Conservation (phyloP, 805 yeast genomes). For the Maudiozyma turicensis region DNA sequence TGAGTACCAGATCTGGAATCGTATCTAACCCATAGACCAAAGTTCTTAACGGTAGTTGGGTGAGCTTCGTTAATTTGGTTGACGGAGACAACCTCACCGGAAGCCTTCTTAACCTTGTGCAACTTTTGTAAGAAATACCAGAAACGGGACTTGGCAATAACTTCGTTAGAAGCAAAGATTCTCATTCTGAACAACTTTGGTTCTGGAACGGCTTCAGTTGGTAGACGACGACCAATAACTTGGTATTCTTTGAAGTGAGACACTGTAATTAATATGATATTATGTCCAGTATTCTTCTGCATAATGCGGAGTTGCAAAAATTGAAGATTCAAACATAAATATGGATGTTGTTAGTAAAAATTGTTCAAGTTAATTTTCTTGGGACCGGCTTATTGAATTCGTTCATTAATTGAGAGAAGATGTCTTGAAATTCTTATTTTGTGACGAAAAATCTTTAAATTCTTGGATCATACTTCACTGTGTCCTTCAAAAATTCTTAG, state of each 20-base stretch:
- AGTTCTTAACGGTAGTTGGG: conserved; percentile 99
- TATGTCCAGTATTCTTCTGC: neutral
- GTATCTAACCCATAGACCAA: conserved; percentile 99
- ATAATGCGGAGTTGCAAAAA: neutral
- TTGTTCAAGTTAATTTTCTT: neutral
- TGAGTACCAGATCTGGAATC: conserved; percentile 99
- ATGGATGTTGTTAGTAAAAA: neutral
- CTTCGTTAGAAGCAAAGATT: conserved; percentile 97
- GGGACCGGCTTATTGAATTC: neutral
- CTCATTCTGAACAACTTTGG: conserved; percentile 99
- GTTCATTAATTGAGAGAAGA: neutral
- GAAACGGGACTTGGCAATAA: conserved; percentile 99
- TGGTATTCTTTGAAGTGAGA: conserved; percentile 98
- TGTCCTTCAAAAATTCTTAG: too few relatives aligned
- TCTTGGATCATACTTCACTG: too few relatives aligned
- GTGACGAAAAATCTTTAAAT: neutral
- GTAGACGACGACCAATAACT: conserved; percentile 99
- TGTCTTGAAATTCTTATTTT: neutral
- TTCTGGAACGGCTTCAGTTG: conserved; percentile 97
- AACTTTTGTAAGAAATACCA: conserved; percentile 99
- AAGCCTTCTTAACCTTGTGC: conserved; percentile 99
- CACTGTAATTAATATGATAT: conserved; percentile 34
- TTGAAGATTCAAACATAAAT: neutral
- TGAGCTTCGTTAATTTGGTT: conserved; percentile 85
- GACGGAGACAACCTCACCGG: conserved; percentile 96